Conservation (phyloP, 2,329 filamentous ascomycete genomes). For the Thielaviopsis euricoi region DNA sequence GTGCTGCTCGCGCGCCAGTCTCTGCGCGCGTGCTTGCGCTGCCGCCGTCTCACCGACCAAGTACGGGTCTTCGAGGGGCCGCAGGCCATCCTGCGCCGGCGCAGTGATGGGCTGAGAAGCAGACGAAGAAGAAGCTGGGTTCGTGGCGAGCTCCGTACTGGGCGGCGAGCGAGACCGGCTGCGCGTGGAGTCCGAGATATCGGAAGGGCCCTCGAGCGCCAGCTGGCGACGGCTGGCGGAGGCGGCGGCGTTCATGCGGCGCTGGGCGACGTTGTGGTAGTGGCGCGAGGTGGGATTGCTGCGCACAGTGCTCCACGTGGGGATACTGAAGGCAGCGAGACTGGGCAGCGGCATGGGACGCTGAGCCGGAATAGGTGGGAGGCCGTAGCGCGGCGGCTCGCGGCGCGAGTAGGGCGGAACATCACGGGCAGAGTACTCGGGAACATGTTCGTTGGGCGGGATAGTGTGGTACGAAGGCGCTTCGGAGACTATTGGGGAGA, state of each 20-base stretch:
- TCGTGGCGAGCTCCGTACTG: not conserved
- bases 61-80: conserved; percentile 49
- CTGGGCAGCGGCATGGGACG: conserved; percentile 24
- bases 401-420: conserved; percentile 10
- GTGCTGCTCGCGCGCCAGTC: conserved; percentile 38
- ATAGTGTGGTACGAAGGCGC: conserved; percentile 47
- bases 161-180: not conserved
- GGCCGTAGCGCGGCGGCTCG: conserved; percentile 19
- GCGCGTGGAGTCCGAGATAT: not conserved
- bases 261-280: conserved; percentile 46
- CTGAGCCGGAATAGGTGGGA: conserved; percentile 32
- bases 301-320: conserved; percentile 39
- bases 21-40: conserved; percentile 35
- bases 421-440: conserved; percentile 31
- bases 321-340: conserved; percentile 37
- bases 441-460: conserved; percentile 30
- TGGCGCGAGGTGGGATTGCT: conserved; percentile 40
- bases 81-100: conserved; percentile 11
- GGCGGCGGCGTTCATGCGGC: conserved; percentile 34
- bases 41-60: conserved; percentile 52
- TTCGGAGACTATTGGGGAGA: conserved; percentile 38
- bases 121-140: not conserved
- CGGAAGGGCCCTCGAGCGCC: not conserved
- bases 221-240: conserved; percentile 18
- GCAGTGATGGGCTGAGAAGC: not conserved